Evolutionary conservation across 2,329 filamentous ascomycete species (phyloP), one percentile per base, ranked within the genome.

Genomic region (Aspergillus tamarii): DNA sequence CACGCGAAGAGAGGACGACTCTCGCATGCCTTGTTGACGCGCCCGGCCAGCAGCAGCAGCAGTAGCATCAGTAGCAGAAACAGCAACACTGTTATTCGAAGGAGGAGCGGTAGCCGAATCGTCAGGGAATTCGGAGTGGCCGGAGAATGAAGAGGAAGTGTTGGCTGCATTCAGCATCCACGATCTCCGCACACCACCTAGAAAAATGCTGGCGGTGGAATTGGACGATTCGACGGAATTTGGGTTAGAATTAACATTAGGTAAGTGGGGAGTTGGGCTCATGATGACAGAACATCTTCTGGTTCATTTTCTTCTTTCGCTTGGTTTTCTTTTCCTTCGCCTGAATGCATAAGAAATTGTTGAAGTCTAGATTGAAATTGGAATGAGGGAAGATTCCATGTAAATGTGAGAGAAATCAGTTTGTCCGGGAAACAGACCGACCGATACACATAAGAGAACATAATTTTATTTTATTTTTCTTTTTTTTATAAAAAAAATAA

Each of bases 161-260:
- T 52, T 32, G 16, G 59, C n/a, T 19, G 56, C 21, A 55, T 63
- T 59, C 62, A 60, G 46, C 77, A 82, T 81, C 80, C 80, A 81
- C 56, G 77, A 69, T 66, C 69, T 77, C 64, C 74, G 75, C 56
- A 70, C 65, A 56, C 74, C 70, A 55, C 78, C 79, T 28, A 82
- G 66, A 66, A 81, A 82, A 58, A 72, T 69, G 60, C 64, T 78
- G 54, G 75, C 76, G 16, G 80, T 82, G 54, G 74, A 74, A 69
- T 81, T 82, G 59, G 73, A 76, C 14, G 70, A 70, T 48, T 73
- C 48, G 28, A 52, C 48, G 28, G 48, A 52, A 52, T 52, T 52
- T 10, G 48, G 28, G 32, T 52, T 52, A 52, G 48, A 52, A 52
- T 32, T 32, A n/a, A 67, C 39, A 77, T 48, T 26, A 59, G 63